A percentile compares a stretch with the other conserved stretches of the same genome.
These are phyloP conservation scores for Rosellinia necatrix DNA, from an alignment of 2,329 filamentous ascomycete genomes.

Conservation along the genomic window DNA sequence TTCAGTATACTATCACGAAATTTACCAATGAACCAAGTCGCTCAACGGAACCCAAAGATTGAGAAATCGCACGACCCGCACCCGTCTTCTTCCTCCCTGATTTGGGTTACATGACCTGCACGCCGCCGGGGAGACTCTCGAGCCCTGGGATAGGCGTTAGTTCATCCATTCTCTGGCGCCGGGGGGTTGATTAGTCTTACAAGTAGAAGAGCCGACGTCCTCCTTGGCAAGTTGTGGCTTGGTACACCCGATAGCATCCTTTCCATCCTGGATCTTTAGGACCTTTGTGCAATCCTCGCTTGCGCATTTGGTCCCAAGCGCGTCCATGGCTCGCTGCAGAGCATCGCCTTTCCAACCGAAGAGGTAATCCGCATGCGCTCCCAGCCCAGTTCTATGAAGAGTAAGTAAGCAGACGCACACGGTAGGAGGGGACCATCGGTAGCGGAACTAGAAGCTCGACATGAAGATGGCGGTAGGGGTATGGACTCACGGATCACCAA, in stretches of 20 bases:
- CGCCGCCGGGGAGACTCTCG: conserved; percentile 5
- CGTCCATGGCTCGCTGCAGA: conserved; percentile 9
- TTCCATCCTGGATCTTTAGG: conserved; percentile 17
- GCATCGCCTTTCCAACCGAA: conserved; percentile 10
- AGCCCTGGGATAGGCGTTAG: conserved; percentile 1
- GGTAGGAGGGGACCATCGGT: too few species aligned
- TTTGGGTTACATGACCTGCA: conserved; percentile 1
- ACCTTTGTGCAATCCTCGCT: conserved; percentile 20
- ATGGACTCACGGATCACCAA: conserved; percentile 8
- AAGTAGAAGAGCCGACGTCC: conserved; percentile 12
- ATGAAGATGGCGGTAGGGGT: neutral
- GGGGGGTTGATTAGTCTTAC: neutral
- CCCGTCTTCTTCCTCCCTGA: neutral
- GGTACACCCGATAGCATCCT: conserved; percentile 15
- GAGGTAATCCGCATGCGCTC: neutral
- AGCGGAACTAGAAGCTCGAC: neutral
- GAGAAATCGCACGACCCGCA: neutral
- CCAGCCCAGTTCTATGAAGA: neutral
- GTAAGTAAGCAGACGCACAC: too few species aligned
- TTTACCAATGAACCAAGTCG: neutral
- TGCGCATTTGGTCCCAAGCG: conserved; percentile 7
- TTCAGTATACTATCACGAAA: neutral
- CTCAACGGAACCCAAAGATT: neutral
- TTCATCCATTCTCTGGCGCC: neutral
- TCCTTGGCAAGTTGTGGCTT: conserved; percentile 14